These are phyloP conservation scores for Liriodendron chinense DNA, from an alignment of 164 flowering plant species.

Conservation along the genomic window DNA sequence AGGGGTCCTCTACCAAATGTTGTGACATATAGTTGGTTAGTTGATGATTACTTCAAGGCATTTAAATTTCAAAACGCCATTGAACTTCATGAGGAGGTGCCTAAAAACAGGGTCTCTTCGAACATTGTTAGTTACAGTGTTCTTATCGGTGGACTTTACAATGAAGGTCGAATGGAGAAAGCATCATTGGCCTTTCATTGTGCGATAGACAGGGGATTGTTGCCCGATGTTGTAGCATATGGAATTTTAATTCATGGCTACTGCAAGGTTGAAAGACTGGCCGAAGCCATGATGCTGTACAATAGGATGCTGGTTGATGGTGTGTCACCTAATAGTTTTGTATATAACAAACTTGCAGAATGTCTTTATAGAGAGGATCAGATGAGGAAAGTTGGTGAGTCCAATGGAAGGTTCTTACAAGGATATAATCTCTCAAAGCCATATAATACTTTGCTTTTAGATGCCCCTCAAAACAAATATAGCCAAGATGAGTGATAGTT, in stretches of 20 bases:
- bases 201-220: slow-evolving; percentile 28
- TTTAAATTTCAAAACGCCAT: slow-evolving; percentile 24
- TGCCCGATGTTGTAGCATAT: slow-evolving; percentile 56
- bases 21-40: slow-evolving; percentile 45
- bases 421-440: background rate
- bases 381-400: background rate
- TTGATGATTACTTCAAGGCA: slow-evolving; percentile 48
- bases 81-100: slow-evolving; percentile 45
- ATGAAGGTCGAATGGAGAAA: slow-evolving; percentile 39
- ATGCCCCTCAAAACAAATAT: background rate
- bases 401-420: background rate
- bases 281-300: slow-evolving; percentile 38
- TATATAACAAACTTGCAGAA: slow-evolving; percentile 24
- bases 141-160: slow-evolving; percentile 54
- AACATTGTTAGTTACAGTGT: slow-evolving; percentile 48
- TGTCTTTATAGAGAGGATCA: background rate
- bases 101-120: slow-evolving; percentile 29
- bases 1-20: slow-evolving; percentile 37
- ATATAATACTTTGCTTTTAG: background rate
- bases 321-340: slow-evolving; percentile 33
- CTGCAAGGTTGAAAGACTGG: slow-evolving; percentile 40
- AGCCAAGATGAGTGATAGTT: background rate
- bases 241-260: slow-evolving; percentile 43
- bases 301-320: slow-evolving; percentile 37
- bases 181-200: slow-evolving; percentile 36